These are phyloP conservation scores for Jamesozyma gamospora DNA, from an alignment of 805 yeast genomes.

Conservation along the genomic window DNA sequence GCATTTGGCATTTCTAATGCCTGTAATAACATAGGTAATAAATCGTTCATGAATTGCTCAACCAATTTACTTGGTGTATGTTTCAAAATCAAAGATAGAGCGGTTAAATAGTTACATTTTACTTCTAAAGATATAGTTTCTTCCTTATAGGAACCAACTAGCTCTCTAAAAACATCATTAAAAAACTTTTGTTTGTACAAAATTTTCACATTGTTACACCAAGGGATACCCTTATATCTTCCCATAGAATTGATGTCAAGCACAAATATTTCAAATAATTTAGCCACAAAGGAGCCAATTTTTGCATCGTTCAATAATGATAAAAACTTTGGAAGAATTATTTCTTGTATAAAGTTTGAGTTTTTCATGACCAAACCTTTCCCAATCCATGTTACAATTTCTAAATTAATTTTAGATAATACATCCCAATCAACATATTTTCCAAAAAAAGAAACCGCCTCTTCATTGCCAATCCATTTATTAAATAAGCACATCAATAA, in stretches of 20 bases:
- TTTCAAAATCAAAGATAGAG: conserved; percentile 58
- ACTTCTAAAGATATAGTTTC: conserved; percentile 13
- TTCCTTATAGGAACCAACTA: conserved; percentile 39
- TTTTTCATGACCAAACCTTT: conserved; percentile 59
- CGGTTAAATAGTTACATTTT: conserved; percentile 48
- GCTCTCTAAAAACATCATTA: conserved; percentile 44
- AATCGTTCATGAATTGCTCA: conserved; percentile 47
- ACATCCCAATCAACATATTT: conserved; percentile 10
- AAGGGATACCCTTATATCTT: conserved; percentile 35
- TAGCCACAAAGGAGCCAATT: conserved; percentile 36
- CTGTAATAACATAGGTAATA: conserved; percentile 65
- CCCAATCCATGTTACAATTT: conserved; percentile 55
- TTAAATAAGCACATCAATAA: conserved; percentile 20
- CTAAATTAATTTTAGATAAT: conserved; percentile 32
- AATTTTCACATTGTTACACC: conserved; percentile 49
- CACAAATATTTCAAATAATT: conserved; percentile 52
- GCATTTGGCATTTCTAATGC: conserved; percentile 42
- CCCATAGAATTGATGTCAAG: conserved; percentile 56
- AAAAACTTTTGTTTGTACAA: conserved; percentile 79
- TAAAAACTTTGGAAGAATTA: conserved; percentile 30
- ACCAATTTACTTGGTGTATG: conserved; percentile 56
- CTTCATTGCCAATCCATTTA: conserved; percentile 22
- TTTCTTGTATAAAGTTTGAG: conserved; percentile 32
- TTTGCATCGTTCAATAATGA: conserved; percentile 28
- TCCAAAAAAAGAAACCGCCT: neutral